Conservation (phyloP, 768 basidiomycete genomes). For the Suillus fuscotomentosus region DNA sequence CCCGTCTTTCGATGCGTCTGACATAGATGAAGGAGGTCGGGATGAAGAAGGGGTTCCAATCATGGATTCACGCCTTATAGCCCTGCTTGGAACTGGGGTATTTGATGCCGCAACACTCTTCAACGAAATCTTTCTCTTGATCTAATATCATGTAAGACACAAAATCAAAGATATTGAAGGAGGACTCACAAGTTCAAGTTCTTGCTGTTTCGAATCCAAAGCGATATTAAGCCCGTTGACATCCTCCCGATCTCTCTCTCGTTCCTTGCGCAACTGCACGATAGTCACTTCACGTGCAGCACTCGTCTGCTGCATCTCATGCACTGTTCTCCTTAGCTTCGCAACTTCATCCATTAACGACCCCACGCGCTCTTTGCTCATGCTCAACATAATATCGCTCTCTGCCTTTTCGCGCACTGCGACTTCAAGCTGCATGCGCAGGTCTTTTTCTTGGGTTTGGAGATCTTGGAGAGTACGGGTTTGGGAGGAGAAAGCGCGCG, state of each 20-base stretch:
- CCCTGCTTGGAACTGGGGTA: neutral
- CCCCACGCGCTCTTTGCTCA: slow-evolving; percentile 47
- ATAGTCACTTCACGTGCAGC: slow-evolving; percentile 84
- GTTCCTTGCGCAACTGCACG: slow-evolving; percentile 66
- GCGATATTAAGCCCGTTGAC: slow-evolving; percentile 85
- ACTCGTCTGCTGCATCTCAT: slow-evolving; percentile 74
- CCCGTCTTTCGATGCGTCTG: slow-evolving; percentile 46
- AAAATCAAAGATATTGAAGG: slow-evolving; percentile 6
- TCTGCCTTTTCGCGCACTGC: slow-evolving; percentile 55
- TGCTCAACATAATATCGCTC: slow-evolving; percentile 47
- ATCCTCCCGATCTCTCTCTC: slow-evolving; percentile 72
- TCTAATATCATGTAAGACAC: slow-evolving; percentile 9
- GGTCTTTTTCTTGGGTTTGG: slow-evolving; percentile 8
- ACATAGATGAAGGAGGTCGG: slow-evolving; percentile 57
- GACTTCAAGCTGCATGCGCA: slow-evolving; percentile 41
- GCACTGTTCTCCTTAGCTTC: slow-evolving; percentile 58
- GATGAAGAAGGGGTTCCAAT: slow-evolving; percentile 50
- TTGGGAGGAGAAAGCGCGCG: slow-evolving; percentile 49
- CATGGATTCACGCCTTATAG: slow-evolving; percentile 51
- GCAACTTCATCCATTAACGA: slow-evolving; percentile 59
- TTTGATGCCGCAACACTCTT: neutral
- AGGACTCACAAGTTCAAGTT: slow-evolving; percentile 76
- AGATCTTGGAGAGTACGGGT: slow-evolving; percentile 28
- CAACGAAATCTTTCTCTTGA: slow-evolving; percentile 5
- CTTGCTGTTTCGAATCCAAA: slow-evolving; percentile 91